These are phyloP conservation scores for Ramaria rubella DNA, from an alignment of 768 basidiomycete genomes.

Conservation along the genomic window DNA sequence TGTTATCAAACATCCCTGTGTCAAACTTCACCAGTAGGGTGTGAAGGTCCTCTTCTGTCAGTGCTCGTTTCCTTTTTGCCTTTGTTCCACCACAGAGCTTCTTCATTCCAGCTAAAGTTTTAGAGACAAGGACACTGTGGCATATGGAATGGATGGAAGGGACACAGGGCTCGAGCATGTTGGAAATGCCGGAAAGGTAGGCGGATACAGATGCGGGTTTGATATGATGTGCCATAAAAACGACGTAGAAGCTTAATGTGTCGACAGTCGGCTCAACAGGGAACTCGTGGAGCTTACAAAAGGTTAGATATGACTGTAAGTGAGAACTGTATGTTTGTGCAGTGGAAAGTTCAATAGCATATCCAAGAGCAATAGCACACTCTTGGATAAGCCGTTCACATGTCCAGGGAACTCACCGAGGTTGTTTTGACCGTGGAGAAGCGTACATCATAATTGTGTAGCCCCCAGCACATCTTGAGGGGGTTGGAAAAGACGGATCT, in stretches of 20 bases:
- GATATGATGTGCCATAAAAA: constrained; percentile 16
- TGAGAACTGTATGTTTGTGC: too few species aligned
- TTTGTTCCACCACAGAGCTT: constrained; percentile 16
- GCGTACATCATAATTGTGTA: constrained; percentile 12
- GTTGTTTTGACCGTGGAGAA: neutral
- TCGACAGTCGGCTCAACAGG: constrained; percentile 8
- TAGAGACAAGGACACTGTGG: neutral
- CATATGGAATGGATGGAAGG: constrained; percentile 11
- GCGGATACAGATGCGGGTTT: constrained; percentile 15
- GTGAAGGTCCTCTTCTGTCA: constrained; percentile 16
- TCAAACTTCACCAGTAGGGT: constrained; percentile 17
- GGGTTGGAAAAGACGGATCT: too few species aligned
- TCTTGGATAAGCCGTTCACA: constrained; percentile 5
- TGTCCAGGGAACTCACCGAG: constrained; percentile 11
- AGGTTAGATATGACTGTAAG: constrained; percentile 3
- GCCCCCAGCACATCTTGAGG: constrained; percentile 10
- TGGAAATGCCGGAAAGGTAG: constrained; percentile 23
- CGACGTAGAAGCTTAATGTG: constrained; percentile 12
- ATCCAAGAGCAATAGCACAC: constrained; percentile 14
- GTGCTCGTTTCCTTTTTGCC: constrained; percentile 22
- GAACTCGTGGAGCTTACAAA: constrained; percentile 10
- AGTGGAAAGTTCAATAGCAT: constrained; percentile 9
- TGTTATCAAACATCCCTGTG: constrained; percentile 22
- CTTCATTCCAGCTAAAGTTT: constrained; percentile 24
- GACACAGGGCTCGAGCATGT: constrained; percentile 17